Percentiles rank a stretch among this genome's conserved stretches.
Conservation (phyloP, 345 rosid species). For the Orychophragmus violaceus region DNA sequence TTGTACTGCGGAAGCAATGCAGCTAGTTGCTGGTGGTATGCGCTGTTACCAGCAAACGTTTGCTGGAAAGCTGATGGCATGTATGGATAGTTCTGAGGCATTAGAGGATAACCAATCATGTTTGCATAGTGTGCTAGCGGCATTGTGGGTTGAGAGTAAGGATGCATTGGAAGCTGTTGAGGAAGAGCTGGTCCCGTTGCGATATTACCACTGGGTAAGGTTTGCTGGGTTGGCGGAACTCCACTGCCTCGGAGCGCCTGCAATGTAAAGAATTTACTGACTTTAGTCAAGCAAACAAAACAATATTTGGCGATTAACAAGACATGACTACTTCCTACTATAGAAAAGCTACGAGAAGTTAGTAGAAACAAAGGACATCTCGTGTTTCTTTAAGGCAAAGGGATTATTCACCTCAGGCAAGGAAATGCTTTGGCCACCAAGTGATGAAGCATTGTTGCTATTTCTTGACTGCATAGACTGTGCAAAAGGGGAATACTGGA, state of each 20-base stretch:
- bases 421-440: constrained; percentile 59
- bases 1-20: constrained; percentile 79
- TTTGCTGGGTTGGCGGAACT: constrained; percentile 54
- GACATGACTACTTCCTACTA: not conserved
- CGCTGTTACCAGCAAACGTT: constrained; percentile 60
- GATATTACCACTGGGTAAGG: constrained; percentile 44
- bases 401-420: constrained; percentile 58
- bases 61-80: constrained; percentile 91
- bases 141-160: constrained; percentile 73
- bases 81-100: constrained; percentile 80
- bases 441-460: constrained; percentile 17
- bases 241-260: constrained; percentile 58
- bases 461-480: constrained; percentile 27
- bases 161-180: constrained; percentile 76
- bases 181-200: constrained; percentile 73
- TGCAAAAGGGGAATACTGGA: constrained; percentile 66
- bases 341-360: not conserved
- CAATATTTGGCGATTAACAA: not conserved
- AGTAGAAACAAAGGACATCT: too few species aligned
- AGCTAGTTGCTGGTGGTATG: constrained; percentile 77
- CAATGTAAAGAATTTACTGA: constrained; percentile 1
- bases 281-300: not conserved
- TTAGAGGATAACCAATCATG: constrained; percentile 76
- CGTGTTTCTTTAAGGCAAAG: not conserved
- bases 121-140: constrained; percentile 72